A percentile compares a stretch with the other conserved stretches of the same genome.
phyloP scores from a whole-genome alignment of 768 basidiomycete genomes.

The Strobilomyces dryophilus region DNA sequence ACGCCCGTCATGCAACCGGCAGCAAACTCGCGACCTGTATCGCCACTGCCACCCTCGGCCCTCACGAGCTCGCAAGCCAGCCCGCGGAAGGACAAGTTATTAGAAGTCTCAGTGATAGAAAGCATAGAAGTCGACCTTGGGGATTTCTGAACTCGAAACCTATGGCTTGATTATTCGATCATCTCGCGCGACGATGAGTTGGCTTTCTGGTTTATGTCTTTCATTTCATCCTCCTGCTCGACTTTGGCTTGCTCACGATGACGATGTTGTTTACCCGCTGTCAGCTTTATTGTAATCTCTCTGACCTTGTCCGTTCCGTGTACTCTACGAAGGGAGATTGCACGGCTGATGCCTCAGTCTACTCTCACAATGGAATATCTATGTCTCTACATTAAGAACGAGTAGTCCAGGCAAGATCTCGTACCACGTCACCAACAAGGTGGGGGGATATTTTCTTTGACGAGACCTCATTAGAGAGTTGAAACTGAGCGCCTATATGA shows the following conservation, averaged over 20 bases:
- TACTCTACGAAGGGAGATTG: slow-evolving; percentile 5
- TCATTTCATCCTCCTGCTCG: not conserved
- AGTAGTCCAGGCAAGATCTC: too few relatives aligned
- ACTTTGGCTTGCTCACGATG: not conserved
- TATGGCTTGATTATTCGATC: slow-evolving; percentile 2
- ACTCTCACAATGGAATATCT: slow-evolving; percentile 1
- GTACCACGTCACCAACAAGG: too few relatives aligned
- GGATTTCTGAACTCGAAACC: slow-evolving; percentile 50
- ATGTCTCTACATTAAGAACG: not conserved
- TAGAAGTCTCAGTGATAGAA: slow-evolving; percentile 58
- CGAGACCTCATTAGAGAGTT: too few relatives aligned
- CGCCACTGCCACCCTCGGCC: slow-evolving; percentile 31
- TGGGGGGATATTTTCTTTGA: too few relatives aligned
- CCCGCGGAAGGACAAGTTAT: slow-evolving; percentile 36
- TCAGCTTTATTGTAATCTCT: not conserved
- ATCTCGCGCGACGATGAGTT: not conserved
- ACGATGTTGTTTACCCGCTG: not conserved
- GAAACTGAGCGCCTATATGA: too few relatives aligned
- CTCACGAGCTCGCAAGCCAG: slow-evolving; percentile 23
- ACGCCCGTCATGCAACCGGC: slow-evolving; percentile 34
- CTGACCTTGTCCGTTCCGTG: not conserved
- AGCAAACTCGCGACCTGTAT: slow-evolving; percentile 31
- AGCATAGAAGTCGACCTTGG: slow-evolving; percentile 74
- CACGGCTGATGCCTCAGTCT: slow-evolving; percentile 6
- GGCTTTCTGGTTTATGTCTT: not conserved